Base-by-base conservation (phyloP, 2,329 filamentous ascomycete species). In the Zarea fungicola region DNA sequence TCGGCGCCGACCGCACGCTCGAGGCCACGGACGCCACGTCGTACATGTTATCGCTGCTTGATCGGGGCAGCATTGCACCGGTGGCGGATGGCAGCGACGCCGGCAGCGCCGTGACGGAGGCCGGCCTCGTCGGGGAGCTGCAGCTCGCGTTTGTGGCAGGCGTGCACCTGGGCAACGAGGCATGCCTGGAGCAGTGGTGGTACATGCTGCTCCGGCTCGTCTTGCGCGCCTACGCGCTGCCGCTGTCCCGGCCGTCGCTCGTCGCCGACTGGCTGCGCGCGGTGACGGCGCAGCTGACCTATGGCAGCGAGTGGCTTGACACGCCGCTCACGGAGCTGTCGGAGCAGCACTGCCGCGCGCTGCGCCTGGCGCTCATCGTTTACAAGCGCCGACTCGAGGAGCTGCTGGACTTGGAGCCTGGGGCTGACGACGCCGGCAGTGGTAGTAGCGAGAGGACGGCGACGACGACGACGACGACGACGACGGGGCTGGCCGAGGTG, bases 121-220 rank as follows among this genome's bases (percentile, higher is more conserved):
- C 66, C 2, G 74, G 79, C 47, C 62, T 84, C 22, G 60, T 80
- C 5, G 81, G 79, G 40, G 81, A 85, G 58, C 61, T 84, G 2
- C 81, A 84, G 55, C 77, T 84, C 59, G 72, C 74, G 35, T 84
- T 77, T 56, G 57, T 84, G 5, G 75, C 74, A 0, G 80, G 80
- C 31, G 72, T 76, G 59, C 71, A 79, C 48, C 71, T 84, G 1
- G 74, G 76, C 34, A 84, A 82, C 59, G 65, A 76, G 35, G 69
- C 77, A 8, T 84, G 80, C 55, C 66, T 82, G 36, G 77, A 81
- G 52, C 80, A 84, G 53, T 84, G 80, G 81, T 78, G 74, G 68
- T 71, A 80, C 56, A 70, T 81, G 52, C 61, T 75, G 4, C 68
- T 76, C 32, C 72, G 68, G 41, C 58, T 81, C 28, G 56, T 81